Evolutionary conservation across 2,329 filamentous ascomycete genomes (phyloP).

Genomic region (Colletotrichum costaricense): DNA sequence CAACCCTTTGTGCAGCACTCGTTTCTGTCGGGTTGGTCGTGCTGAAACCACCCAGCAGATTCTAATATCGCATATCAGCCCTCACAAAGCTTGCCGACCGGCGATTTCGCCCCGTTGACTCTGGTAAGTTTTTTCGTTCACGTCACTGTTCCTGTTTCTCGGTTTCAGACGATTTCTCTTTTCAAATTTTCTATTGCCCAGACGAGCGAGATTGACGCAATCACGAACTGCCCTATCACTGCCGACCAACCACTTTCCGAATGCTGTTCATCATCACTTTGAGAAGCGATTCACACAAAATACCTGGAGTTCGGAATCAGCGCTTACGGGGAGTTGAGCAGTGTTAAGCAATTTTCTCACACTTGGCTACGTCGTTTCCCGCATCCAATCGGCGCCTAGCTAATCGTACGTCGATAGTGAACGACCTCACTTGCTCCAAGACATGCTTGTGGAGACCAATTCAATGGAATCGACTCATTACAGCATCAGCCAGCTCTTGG

Average conservation of each 20-base stretch:
- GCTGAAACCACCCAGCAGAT: background rate
- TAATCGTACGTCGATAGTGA: background rate
- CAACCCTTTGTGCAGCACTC: background rate
- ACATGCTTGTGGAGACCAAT: background rate
- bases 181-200: background rate
- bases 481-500: constrained; percentile 24
- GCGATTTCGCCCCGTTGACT: background rate
- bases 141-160: background rate
- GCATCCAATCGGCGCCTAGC: background rate
- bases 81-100: constrained; percentile 43
- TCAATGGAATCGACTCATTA: constrained; percentile 28
- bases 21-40: background rate
- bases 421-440: background rate
- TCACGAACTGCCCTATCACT: background rate
- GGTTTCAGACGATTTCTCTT: background rate
- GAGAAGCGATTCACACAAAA: background rate
- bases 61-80: constrained; percentile 53
- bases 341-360: background rate
- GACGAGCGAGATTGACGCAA: background rate
- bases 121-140: background rate
- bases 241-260: background rate
- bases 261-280: background rate
- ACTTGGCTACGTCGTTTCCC: background rate
- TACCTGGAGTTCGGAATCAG: background rate
- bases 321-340: too few relatives aligned